Base-by-base conservation (phyloP, 495 filamentous ascomycete genomes). In the Talaromyces trachyspermus region DNA sequence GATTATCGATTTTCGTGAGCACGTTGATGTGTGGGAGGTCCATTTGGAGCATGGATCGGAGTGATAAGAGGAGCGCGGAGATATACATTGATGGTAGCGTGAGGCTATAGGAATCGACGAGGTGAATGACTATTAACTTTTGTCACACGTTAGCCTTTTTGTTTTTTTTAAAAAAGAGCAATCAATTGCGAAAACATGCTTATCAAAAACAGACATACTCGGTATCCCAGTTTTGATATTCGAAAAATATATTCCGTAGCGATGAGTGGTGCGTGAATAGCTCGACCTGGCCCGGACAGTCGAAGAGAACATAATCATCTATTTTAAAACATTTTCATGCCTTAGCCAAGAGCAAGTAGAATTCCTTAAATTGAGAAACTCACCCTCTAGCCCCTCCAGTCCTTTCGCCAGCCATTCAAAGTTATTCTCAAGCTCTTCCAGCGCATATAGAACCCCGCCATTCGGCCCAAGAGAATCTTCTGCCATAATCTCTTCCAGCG, bases 1-100 rank as follows among this genome's bases (percentile, higher is more conserved):
- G 70, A 52, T 92, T 94, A 67, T 98, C 92, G 64, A 98, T 95
- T 67, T 98, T 98, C 15, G 89, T 95, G 19, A 98, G 76, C 48
- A 97, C 86, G 62, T 98, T 97, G 46, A 98, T 73, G 57, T 95
- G 88, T 11, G 92, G 88, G 24, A 97, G 81, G 58, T 95, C 91
- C 71, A 98, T 88, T 68, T 96, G 91, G 24, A 98, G 80, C 92
- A 98, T 98, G 54, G 87, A 86, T 52, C 92, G 85, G 46, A 98
- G 80, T 29, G 87, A 88, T 26, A 97, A 84, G 45, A 98, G 80
- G 48, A 97, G 74, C 43, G 90, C 85, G 52, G 91, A 95, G 44
- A 98, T 87, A 65, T 92, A 98, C 55, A 95, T 84, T 19, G 89
- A 94, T 0, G 92, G 92, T 40, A 89, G 78, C 0, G 89, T 92